Evolutionary conservation across 345 rosid species (phyloP).

Genomic region (Brassica carinata): DNA sequence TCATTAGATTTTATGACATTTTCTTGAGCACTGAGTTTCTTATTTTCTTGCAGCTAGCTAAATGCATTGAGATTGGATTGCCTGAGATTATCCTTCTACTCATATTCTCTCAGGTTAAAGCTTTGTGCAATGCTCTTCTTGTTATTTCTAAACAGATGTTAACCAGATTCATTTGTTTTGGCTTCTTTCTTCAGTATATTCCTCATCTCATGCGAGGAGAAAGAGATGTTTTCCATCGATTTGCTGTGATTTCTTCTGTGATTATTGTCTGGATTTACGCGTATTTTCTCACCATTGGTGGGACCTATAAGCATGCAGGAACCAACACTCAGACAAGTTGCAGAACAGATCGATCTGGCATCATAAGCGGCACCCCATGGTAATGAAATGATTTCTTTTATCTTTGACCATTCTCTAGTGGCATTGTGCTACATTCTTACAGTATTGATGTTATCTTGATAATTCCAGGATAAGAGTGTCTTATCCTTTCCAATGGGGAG

Average conservation of each 20-base stretch:
- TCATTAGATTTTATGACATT: neutral
- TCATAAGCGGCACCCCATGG: constrained; percentile 90
- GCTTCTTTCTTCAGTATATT: constrained; percentile 61
- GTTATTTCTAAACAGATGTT: neutral
- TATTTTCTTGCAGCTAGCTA: constrained; percentile 62
- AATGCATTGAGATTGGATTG: constrained; percentile 91
- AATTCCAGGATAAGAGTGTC: constrained; percentile 85
- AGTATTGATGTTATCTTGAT: constrained; percentile 4
- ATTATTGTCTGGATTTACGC: constrained; percentile 91
- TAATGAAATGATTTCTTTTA: constrained; percentile 36
- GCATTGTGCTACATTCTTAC: neutral
- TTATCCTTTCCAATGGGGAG: constrained; percentile 99
- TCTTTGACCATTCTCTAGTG: neutral
- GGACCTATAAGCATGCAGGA: constrained; percentile 77
- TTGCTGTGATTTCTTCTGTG: constrained; percentile 89
- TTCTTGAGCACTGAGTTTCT: constrained; percentile 4
- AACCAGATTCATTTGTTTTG: neutral
- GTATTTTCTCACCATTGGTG: constrained; percentile 88
- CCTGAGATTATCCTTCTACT: constrained; percentile 79
- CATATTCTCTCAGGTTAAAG: constrained; percentile 82
- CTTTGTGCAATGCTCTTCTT: neutral
- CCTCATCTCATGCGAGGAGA: constrained; percentile 70
- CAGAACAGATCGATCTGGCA: constrained; percentile 86
- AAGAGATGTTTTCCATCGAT: constrained; percentile 68
- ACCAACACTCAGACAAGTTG: constrained; percentile 74